Base-by-base conservation (phyloP, 2,329 filamentous ascomycete genomes). In the Penicillium sclerotigenum region DNA sequence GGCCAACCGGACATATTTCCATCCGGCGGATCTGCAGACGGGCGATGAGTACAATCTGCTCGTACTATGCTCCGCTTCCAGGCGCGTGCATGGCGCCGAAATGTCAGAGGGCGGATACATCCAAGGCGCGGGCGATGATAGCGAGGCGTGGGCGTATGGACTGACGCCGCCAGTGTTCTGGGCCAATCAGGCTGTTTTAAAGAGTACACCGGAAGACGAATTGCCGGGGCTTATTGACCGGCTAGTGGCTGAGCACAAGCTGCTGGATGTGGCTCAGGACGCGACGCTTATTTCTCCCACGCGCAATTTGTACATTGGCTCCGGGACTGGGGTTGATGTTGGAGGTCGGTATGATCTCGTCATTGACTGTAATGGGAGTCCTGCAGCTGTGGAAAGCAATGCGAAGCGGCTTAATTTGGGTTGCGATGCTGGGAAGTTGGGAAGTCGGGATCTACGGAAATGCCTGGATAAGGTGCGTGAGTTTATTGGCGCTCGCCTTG, bases 101-200 rank as follows among this genome's bases (percentile, higher is more conserved):
- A 79, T 83, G 63, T 84, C 84, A 28, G 86, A 88, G 68, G 83
- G 82, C 3, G 87, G 86, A 6, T 99, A 99, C 69, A 88, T 99
- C 57, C 94, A 97, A 74, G 94, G 94, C 48, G 93, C 93, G 0
- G 94, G 89, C 2, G 94, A 99, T 72, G 94, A 99, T 71, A 90
- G 89, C 13, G 94, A 99, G 78, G 90, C 90, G 64, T 99, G 94
- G 94, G 88, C 91, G 1, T 77, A 83, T 51, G 91, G 90, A 0
- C 81, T 97, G 16, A 94, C 89, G 0, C 85, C 93, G 0, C 71
- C 77, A 0, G 60, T 93, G 0, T 99, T 96, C 74, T 99, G 94
- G 94, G 73, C 73, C 2, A 79, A 96, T 64, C 78, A 77, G 40
- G 77, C 83, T 0, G 37, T 68, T 6, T 77, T 97, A 11, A 76